phyloP scores from a whole-genome alignment of 768 basidiomycete genomes.

The Paxillus involutus region DNA sequence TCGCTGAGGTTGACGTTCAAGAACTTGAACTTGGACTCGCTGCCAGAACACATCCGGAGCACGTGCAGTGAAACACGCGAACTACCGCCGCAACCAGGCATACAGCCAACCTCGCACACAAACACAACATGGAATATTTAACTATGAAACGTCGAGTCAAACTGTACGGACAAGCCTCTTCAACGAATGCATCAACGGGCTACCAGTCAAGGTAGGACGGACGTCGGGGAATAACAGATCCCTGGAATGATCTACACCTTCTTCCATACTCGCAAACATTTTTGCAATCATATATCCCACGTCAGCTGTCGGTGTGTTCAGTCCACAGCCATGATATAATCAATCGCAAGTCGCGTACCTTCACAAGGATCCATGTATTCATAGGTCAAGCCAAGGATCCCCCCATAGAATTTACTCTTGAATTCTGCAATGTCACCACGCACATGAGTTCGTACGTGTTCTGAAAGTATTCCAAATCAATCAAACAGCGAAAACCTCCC shows the following conservation, averaged over 20 bases:
- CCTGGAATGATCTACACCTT: not conserved
- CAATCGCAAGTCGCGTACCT: not conserved
- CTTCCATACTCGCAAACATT: not conserved
- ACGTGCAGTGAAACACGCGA: no score
- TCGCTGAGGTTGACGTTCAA: no score
- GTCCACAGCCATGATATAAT: not conserved
- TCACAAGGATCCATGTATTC: not conserved
- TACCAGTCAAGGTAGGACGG: not conserved
- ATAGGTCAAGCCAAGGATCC: not conserved
- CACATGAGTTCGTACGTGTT: not conserved
- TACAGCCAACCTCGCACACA: no score
- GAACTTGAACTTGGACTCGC: no score
- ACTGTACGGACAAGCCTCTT: not conserved
- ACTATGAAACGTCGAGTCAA: not conserved
- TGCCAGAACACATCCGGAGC: no score
- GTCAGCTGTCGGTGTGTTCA: not conserved
- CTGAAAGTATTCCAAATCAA: not conserved
- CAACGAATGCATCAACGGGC: not conserved
- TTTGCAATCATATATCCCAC: not conserved
- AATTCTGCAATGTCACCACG: not conserved
- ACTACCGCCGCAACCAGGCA: no score
- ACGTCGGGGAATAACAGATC: not conserved
- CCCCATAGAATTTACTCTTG: not conserved
- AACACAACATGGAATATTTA: no score
- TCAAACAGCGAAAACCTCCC: not conserved